Evolutionary conservation across 2,329 filamentous ascomycete genomes (phyloP).

Genomic region (Mycocentrospora acerina): DNA sequence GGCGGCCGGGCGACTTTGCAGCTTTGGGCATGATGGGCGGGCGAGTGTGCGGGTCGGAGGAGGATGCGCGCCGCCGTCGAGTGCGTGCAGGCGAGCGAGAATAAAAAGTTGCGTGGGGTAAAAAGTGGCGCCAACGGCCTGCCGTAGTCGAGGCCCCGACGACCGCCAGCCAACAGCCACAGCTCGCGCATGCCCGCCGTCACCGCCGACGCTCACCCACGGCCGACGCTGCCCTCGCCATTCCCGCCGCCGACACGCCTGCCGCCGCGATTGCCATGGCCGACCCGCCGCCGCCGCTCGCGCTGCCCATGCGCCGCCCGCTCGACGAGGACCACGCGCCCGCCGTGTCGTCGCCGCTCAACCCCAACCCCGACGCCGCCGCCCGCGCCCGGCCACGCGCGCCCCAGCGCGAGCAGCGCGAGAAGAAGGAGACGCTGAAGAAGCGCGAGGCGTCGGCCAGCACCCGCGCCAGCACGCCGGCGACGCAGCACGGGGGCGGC

Average conservation of each 20-base stretch:
- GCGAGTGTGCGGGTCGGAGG: no score
- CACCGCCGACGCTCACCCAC: slow-evolving; percentile 15
- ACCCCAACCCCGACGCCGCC: slow-evolving; percentile 57
- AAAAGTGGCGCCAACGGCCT: slow-evolving; percentile 12
- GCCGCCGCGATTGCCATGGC: slow-evolving; percentile 31
- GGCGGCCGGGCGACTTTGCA: slow-evolving; percentile 61
- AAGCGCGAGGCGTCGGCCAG: slow-evolving; percentile 52
- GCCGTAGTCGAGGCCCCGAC: slow-evolving; percentile 6
- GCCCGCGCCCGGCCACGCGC: slow-evolving; percentile 46
- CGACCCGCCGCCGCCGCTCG: slow-evolving; percentile 38
- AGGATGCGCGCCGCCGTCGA: no score
- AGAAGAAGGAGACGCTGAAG: slow-evolving; percentile 57
- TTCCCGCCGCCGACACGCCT: slow-evolving; percentile 59
- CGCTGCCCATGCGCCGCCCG: slow-evolving; percentile 62
- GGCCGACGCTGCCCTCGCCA: slow-evolving; percentile 41
- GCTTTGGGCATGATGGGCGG: slow-evolving; percentile 73
- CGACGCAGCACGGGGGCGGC: no score
- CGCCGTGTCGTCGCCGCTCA: slow-evolving; percentile 72
- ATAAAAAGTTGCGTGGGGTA: slow-evolving; percentile 14
- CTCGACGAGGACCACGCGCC: slow-evolving; percentile 71
- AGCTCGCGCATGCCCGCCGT: slow-evolving; percentile 4
- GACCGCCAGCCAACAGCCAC: slow-evolving; percentile 1
- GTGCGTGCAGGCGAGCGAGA: background rate
- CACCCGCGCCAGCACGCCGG: slow-evolving; percentile 43
- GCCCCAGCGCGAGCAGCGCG: slow-evolving; percentile 48